Base-by-base conservation (phyloP, 2,329 filamentous ascomycete species). In the Calonectria fujianensis region DNA sequence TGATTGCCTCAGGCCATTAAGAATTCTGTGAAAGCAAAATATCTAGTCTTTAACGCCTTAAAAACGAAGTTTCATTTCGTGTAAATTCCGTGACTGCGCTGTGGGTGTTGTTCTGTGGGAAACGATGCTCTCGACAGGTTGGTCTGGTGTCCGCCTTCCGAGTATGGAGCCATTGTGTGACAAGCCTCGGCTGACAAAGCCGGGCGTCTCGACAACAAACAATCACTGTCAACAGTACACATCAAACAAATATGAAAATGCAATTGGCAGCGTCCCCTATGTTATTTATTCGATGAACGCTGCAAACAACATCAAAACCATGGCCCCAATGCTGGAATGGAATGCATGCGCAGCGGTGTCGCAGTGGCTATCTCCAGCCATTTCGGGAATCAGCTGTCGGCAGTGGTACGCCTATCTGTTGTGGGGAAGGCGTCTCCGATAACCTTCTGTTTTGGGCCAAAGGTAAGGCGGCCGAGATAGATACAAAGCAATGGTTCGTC, bases 361-460 rank as follows among this genome's bases (percentile, higher is more conserved):
- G 32, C 35, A 39, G n/a, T 20, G 9, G 18, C 37, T 18, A 39
- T 39, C 32, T 39, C 29, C 13, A 27, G 45, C 45, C 45, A n/a
- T 32, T 18, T 32, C 51, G 31, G 31, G 51, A 54, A 29, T 29
- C 24, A 18, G 51, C n/a, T 8, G 24, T 32, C 51, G 31, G 51
- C 31, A 32, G 51, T 32, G 20, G 39, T 32, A 48, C 39, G 61
- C 61, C 61, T 67, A 39, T 67, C 64, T 67, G 24, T 14, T 50
- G 63, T 51, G 32, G 48, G 64, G 32, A 52, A 29, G 37, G 52
- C 54, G 54, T 69, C 67, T 69, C 67, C 67, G 41, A 63, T 57
- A 48, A 61, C 67, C 67, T 69, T 69, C 67, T 61, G 51, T 48
- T 69, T 69, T 63, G n/a, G 67, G 67, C 9, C 35, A 39, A 69